A percentile compares a stretch with the other conserved stretches of the same genome.
Evolutionary conservation across 2,329 filamentous ascomycete genomes (phyloP).

Genomic region (Cercospora zeae-maydis): DNA sequence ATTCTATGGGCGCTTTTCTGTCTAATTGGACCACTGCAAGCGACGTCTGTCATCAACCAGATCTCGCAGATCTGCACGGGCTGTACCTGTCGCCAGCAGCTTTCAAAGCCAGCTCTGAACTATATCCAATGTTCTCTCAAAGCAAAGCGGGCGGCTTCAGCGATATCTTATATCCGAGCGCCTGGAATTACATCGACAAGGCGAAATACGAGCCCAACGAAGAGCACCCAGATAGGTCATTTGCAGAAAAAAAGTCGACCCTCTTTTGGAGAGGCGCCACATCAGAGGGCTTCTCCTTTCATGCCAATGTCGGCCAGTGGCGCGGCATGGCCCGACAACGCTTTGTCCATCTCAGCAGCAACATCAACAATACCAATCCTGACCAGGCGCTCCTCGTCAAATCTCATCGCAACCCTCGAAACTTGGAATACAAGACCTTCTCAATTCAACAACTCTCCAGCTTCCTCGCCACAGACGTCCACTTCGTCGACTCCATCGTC

Average conservation of each 20-base stretch:
- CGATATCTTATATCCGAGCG: conserved; percentile 68
- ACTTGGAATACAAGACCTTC: conserved; percentile 57
- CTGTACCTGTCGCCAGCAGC: conserved; percentile 65
- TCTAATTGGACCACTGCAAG: conserved; percentile 62
- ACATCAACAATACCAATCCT: conserved; percentile 49
- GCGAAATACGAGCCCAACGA: conserved; percentile 51
- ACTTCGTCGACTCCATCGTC: conserved; percentile 56
- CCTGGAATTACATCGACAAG: conserved; percentile 61
- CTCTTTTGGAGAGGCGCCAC: conserved; percentile 75
- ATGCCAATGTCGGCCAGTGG: conserved; percentile 51
- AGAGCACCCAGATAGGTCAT: conserved; percentile 52
- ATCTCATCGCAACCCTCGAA: conserved; percentile 19
- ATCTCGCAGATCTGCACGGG: conserved; percentile 69
- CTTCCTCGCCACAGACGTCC: conserved; percentile 54
- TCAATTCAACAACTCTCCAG: conserved; percentile 53
- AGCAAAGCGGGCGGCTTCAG: conserved; percentile 68
- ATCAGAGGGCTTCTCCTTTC: conserved; percentile 51
- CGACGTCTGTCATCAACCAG: conserved; percentile 72
- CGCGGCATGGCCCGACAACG: conserved; percentile 67
- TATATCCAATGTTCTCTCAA: conserved; percentile 73
- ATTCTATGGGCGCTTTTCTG: conserved; percentile 66
- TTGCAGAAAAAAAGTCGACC: conserved; percentile 59
- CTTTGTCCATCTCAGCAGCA: conserved; percentile 66
- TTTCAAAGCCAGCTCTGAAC: conserved; percentile 58
- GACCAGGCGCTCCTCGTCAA: conserved; percentile 58